Evolutionary conservation across 139 green algal species (phyloP), one percentile per base, ranked within the genome.

Genomic region (Mesostigma viride): DNA sequence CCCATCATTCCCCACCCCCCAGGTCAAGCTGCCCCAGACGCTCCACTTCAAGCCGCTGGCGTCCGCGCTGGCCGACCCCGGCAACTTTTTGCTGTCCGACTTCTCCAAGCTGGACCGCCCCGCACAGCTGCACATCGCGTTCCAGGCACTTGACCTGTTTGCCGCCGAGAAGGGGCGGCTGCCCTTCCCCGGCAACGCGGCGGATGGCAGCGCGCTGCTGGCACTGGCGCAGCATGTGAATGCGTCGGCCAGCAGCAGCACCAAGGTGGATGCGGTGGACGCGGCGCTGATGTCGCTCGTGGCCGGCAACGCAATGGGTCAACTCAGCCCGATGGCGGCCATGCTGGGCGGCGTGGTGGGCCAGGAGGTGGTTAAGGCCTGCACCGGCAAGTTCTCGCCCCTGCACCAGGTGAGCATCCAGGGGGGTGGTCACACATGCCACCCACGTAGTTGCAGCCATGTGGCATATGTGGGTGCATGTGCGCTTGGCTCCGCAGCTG

Each of bases 291-390:
- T 77, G 44, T 28, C 61, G 4, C 26, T 58, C 14, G 6, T 79
- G 14, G 60, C 72, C 26, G n/a, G 17, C 35, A 59, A 59, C 17
- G 72, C 72, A 2, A 11, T 14, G 1, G 76, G 56, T 14, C 56
- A 77, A 6, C 20, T 83, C 20, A 73, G 57, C 69, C 90, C 93
- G 51, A 96, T 99, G 89, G 83, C 89, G 2, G 93, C 93, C 26
- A 90, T 96, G 79, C 90, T 98, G 73, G 93, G 93, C 47, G 93
- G 91, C 46, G 78, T 97, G 35, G 89, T 97, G 35, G 91, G 91
- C 1, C 93, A 97, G 83, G 91, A 98, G 80, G 86, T 94, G 40
- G 86, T 99, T 47, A 99, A 99, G 79, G 93, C 91, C 14, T 86
- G 89, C 35, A 86, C 73, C 34, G 87, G 87, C 61, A 99, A 99